Evolutionary conservation across 1,139 yeast species (phyloP), one percentile per base, ranked within the genome.

Genomic region (Suhomyces kunorum): DNA sequence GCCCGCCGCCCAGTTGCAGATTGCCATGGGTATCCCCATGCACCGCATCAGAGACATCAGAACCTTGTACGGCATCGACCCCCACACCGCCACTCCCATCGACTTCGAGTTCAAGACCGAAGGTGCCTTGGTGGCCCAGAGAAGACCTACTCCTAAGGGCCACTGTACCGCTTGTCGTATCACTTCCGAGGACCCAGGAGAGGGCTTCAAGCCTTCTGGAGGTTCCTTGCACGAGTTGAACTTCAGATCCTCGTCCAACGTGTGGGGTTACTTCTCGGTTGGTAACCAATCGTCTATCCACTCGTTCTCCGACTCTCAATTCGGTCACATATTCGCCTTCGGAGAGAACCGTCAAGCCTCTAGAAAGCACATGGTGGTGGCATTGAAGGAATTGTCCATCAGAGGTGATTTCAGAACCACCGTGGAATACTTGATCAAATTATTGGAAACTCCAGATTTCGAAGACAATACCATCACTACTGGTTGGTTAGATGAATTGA

Each of bases 81-180:
- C 98, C 44, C 95, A 88, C 59, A 81, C 95, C 41, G 72, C 90
- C 18, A 85, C 96, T 38, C 87, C 84, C 46, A 87, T 92, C 54
- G 98, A 92, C 64, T 92, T 88, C 58, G 92, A 85, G 52, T 92
- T 94, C 68, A 81, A 81, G 49, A 74, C 83, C 29, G 86, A 84
- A 52, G 80, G 75, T 44, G 77, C 95, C 29, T 71, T 80, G 52
- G 76, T 80, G 53, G 78, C 84, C 42, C 98, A 92, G 71, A 83
- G 98, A 66, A 81, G 81, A 55, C 98, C 98, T 34, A 79, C 78
- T 51, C 98, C 98, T 54, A 88, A 88, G 72, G 98, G 98, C 49
- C 98, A 92, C 67, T 87, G 96, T 64, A 92, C 98, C 38, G 98
- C 98, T 39, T 90, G 98, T 72, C 90, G 98, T 75, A 92, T 92